Conservation (phyloP, 768 basidiomycete species). For the Rhodotorula toruloides region DNA sequence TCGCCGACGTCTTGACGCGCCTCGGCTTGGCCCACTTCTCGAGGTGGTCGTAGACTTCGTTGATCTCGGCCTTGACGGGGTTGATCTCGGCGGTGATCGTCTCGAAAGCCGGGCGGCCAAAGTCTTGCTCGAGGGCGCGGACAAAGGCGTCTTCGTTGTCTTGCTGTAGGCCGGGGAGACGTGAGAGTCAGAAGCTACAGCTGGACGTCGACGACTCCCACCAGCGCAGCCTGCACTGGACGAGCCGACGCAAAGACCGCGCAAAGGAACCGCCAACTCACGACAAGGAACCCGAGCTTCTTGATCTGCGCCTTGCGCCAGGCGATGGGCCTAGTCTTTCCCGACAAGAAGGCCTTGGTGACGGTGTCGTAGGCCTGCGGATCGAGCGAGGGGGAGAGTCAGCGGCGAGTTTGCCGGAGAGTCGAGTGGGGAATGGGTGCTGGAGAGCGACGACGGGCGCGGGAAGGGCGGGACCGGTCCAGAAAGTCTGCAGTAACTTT, state of each 20-base stretch:
- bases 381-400: slow-evolving; percentile 36
- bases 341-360: slow-evolving; percentile 58
- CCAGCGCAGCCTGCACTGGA: no score
- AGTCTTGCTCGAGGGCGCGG: slow-evolving; percentile 58
- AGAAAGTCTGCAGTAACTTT: no score
- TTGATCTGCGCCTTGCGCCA: slow-evolving; percentile 71
- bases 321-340: slow-evolving; percentile 62
- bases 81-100: slow-evolving; percentile 61
- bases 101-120: slow-evolving; percentile 63
- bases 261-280: neutral
- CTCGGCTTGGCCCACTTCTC: slow-evolving; percentile 70
- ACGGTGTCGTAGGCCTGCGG: slow-evolving; percentile 49
- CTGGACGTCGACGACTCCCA: no score
- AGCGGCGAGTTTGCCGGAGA: neutral
- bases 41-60: slow-evolving; percentile 58
- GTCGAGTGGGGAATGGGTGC: neutral
- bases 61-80: slow-evolving; percentile 54
- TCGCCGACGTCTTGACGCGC: slow-evolving; percentile 56
- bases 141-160: slow-evolving; percentile 64
- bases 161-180: slow-evolving; percentile 43
- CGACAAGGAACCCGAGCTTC: slow-evolving; percentile 53
- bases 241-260: neutral
- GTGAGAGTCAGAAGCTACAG: neutral
- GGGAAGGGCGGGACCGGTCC: no score
- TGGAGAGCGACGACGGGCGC: no score